Conservation (phyloP, 805 yeast species). For the Cephaloascus fragrans region DNA sequence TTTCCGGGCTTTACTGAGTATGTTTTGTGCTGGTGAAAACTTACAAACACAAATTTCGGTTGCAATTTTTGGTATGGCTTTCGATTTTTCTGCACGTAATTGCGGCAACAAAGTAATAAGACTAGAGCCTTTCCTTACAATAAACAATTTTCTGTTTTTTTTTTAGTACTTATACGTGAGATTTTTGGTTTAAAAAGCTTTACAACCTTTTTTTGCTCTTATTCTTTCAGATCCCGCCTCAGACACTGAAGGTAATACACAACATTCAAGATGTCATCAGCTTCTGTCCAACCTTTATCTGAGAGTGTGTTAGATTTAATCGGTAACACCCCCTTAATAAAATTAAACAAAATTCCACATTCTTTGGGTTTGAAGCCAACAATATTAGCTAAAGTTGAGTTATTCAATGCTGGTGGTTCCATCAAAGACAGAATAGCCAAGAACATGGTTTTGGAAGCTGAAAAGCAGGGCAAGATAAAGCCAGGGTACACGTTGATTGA, state of each 20-base stretch:
- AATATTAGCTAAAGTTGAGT: conserved; percentile 66
- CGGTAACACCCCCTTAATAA: conserved; percentile 79
- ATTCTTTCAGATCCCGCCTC: not conserved
- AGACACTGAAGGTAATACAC: not conserved
- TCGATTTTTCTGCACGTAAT: no score
- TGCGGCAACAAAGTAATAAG: not conserved
- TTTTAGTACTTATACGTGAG: no score
- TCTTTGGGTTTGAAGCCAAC: conserved; percentile 65
- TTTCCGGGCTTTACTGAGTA: no score
- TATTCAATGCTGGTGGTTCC: conserved; percentile 85
- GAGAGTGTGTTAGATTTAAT: conserved; percentile 62
- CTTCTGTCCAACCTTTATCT: conserved; percentile 29
- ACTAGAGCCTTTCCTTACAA: not conserved
- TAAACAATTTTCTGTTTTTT: not conserved
- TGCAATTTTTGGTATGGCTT: no score
- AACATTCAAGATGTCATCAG: conserved; percentile 1
- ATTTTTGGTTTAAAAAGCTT: not conserved
- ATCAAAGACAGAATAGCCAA: conserved; percentile 85
- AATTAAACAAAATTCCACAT: conserved; percentile 68
- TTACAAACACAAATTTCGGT: no score
- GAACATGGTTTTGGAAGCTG: conserved; percentile 82
- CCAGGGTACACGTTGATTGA: conserved; percentile 84
- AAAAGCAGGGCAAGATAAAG: conserved; percentile 62
- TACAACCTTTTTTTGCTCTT: not conserved
- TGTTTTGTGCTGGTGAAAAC: no score